Conservation (phyloP, 116 monocot species). For the Posidonia oceanica region DNA sequence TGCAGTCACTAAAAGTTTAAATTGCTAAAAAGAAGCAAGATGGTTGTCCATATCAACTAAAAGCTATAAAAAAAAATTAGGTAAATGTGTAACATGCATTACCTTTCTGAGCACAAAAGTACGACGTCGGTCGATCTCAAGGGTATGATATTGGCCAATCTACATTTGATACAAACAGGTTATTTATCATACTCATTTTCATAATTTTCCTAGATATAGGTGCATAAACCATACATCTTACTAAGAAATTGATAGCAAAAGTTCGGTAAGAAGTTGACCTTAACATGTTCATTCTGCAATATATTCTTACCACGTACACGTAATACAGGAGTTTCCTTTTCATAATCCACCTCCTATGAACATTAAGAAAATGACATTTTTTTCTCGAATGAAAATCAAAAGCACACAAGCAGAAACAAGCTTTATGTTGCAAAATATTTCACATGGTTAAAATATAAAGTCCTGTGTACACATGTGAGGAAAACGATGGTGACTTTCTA, state of each 20-base stretch:
- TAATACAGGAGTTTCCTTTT: conserved; percentile 74
- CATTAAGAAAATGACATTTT: conserved; percentile 4
- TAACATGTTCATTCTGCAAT: conserved; percentile 80
- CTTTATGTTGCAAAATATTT: neutral
- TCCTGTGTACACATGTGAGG: neutral
- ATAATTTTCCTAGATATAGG: neutral
- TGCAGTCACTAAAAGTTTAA: too few species aligned
- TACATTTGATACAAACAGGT: conserved; percentile 15
- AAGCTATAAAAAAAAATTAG: neutral
- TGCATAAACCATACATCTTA: neutral
- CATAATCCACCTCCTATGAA: conserved; percentile 70
- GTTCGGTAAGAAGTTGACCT: conserved; percentile 29
- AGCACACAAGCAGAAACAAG: neutral
- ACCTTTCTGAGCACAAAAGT: conserved; percentile 82
- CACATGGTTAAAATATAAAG: neutral
- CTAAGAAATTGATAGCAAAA: neutral
- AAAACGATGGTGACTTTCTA: neutral
- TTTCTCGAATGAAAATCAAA: neutral
- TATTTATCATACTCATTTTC: neutral
- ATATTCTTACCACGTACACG: conserved; percentile 90
- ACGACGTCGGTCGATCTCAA: conserved; percentile 76
- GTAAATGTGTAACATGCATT: too few species aligned
- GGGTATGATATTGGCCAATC: conserved; percentile 95
- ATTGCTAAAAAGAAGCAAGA: too few species aligned
- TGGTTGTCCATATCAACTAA: too few species aligned